Conservation (phyloP, 2,329 filamentous ascomycete species). For the Dactylellina sp. region DNA sequence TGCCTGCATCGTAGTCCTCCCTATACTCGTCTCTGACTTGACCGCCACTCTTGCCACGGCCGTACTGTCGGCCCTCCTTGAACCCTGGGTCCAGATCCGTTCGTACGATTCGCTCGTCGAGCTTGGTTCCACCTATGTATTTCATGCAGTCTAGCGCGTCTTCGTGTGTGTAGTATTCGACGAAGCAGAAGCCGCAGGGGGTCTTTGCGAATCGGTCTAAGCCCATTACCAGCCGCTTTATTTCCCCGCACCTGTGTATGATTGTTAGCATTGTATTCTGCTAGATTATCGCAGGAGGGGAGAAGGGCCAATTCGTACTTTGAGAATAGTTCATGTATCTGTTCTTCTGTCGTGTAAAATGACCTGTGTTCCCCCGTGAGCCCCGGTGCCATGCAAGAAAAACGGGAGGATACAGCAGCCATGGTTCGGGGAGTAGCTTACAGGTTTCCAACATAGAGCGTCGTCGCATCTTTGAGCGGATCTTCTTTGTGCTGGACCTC, state of each 20-base stretch:
- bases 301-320: slow-evolving; percentile 69
- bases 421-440: slow-evolving; percentile 67
- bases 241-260: slow-evolving; percentile 81
- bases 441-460: slow-evolving; percentile 97
- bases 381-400: slow-evolving; percentile 27
- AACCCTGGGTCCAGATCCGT: slow-evolving; percentile 97
- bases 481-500: slow-evolving; percentile 71
- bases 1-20: slow-evolving; percentile 94
- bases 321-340: slow-evolving; percentile 95
- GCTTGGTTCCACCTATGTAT: slow-evolving; percentile 96
- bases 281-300: neutral
- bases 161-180: slow-evolving; percentile 98
- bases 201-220: slow-evolving; percentile 97
- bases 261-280: slow-evolving; percentile 9
- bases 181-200: slow-evolving; percentile 98
- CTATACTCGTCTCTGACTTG: slow-evolving; percentile 98
- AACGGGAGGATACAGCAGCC: slow-evolving; percentile 28
- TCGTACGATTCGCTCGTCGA: slow-evolving; percentile 95
- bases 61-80: slow-evolving; percentile 94
- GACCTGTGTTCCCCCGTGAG: slow-evolving; percentile 69
- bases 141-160: slow-evolving; percentile 98
- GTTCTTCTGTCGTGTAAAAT: slow-evolving; percentile 98
- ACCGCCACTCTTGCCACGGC: slow-evolving; percentile 78
- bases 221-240: slow-evolving; percentile 98
- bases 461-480: slow-evolving; percentile 86